Percentiles rank a stretch among this genome's conserved stretches.
phyloP scores from a whole-genome alignment of 257 asterid genomes.

The Solanum clarkiae region DNA sequence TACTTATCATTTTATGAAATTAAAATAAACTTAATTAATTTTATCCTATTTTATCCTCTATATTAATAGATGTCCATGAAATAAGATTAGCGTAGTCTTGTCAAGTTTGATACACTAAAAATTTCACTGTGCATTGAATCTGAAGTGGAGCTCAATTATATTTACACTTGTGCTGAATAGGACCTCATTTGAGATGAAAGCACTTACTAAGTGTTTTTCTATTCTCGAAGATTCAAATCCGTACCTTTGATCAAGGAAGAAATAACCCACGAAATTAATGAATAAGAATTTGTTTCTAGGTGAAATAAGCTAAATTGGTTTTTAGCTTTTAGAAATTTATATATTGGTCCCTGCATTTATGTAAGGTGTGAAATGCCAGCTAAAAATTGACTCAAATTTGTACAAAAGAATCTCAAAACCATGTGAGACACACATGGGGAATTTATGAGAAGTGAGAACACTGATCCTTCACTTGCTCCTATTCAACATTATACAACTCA shows the following conservation, averaged over 20 bases:
- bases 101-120: too few species aligned
- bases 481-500: background rate
- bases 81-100: background rate
- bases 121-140: too few species aligned
- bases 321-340: background rate
- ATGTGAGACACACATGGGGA: slow-evolving; percentile 19
- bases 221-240: too few species aligned
- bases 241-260: too few species aligned
- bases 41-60: background rate
- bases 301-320: background rate
- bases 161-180: too few species aligned
- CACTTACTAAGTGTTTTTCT: too few species aligned
- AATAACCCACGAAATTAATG: background rate
- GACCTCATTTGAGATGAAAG: too few species aligned
- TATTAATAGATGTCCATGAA: background rate
- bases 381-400: slow-evolving; percentile 3
- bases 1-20: background rate
- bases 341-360: slow-evolving; percentile 16
- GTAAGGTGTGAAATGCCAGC: slow-evolving; percentile 24
- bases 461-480: background rate
- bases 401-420: slow-evolving; percentile 6
- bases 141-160: too few species aligned
- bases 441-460: slow-evolving; percentile 6
- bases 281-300: background rate
- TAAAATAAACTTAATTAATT: background rate